Conservation (phyloP, 495 filamentous ascomycete genomes). For the Letharia lupina region DNA sequence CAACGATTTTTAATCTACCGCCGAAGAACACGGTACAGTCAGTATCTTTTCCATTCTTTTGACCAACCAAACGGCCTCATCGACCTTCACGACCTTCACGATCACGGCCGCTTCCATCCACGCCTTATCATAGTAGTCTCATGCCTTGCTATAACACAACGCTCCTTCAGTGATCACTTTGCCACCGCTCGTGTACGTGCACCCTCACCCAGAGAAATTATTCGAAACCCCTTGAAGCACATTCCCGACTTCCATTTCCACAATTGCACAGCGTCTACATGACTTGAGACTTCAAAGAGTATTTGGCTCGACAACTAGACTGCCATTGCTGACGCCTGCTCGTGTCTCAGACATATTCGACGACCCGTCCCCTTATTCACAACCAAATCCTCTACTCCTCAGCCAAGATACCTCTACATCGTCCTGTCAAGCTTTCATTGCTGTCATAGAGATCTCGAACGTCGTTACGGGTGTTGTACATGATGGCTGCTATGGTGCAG, state of each 20-base stretch:
- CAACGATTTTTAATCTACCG: background rate
- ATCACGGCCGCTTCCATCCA: slow-evolving; percentile 15
- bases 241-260: slow-evolving; percentile 4
- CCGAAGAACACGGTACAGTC: slow-evolving; percentile 25
- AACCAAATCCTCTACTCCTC: background rate
- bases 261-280: background rate
- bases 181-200: slow-evolving; percentile 15
- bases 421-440: slow-evolving; percentile 8
- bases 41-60: slow-evolving; percentile 11
- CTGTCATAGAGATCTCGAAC: background rate
- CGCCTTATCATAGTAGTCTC: slow-evolving; percentile 11
- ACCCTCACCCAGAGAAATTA: background rate
- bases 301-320: background rate
- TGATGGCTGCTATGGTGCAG: slow-evolving; percentile 88
- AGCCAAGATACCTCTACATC: slow-evolving; percentile 5
- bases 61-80: slow-evolving; percentile 11
- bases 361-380: background rate
- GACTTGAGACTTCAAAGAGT: background rate
- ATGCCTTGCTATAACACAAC: slow-evolving; percentile 1
- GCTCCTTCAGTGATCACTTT: slow-evolving; percentile 5
- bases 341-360: slow-evolving; percentile 8
- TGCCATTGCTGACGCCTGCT: slow-evolving; percentile 7
- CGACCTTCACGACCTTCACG: slow-evolving; percentile 13
- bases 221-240: slow-evolving; percentile 6
- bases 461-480: slow-evolving; percentile 20